phyloP scores from a whole-genome alignment of 768 basidiomycete genomes.

The Kondoa subrosea region DNA sequence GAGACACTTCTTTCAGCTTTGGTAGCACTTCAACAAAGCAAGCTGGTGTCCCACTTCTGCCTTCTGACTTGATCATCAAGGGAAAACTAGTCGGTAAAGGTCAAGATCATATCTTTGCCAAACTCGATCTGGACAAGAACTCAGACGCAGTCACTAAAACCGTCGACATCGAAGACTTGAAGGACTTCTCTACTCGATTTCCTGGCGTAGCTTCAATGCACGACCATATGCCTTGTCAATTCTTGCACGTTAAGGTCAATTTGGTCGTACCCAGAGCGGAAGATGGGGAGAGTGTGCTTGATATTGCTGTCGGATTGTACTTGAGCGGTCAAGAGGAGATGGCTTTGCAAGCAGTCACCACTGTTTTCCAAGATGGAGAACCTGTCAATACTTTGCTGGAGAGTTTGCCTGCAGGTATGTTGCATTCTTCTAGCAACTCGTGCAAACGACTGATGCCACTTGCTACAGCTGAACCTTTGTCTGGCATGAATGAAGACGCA shows the following conservation, averaged over 20 bases:
- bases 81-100: background rate
- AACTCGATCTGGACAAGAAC: constrained; percentile 11
- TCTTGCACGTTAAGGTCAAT: constrained; percentile 23
- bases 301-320: constrained; percentile 13
- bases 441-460: too few relatives aligned
- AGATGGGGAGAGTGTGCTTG: background rate
- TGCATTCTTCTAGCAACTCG: background rate
- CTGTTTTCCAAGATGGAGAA: constrained; percentile 21
- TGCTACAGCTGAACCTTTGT: background rate
- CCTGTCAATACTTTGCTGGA: constrained; percentile 18
- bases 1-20: constrained; percentile 17
- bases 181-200: constrained; percentile 15
- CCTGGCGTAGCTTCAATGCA: constrained; percentile 20
- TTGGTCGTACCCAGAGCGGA: constrained; percentile 20
- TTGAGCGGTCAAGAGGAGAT: constrained; percentile 20
- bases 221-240: constrained; percentile 25
- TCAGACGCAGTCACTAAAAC: background rate
- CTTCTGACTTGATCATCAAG: constrained; percentile 11
- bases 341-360: constrained; percentile 19
- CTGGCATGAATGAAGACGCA: background rate
- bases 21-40: constrained; percentile 4
- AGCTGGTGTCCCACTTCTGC: constrained; percentile 14
- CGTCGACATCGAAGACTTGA: constrained; percentile 23
- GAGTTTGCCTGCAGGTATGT: background rate
- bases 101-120: constrained; percentile 8